phyloP scores from a whole-genome alignment of 2,329 filamentous ascomycete species.

The Fusarium chaquense region DNA sequence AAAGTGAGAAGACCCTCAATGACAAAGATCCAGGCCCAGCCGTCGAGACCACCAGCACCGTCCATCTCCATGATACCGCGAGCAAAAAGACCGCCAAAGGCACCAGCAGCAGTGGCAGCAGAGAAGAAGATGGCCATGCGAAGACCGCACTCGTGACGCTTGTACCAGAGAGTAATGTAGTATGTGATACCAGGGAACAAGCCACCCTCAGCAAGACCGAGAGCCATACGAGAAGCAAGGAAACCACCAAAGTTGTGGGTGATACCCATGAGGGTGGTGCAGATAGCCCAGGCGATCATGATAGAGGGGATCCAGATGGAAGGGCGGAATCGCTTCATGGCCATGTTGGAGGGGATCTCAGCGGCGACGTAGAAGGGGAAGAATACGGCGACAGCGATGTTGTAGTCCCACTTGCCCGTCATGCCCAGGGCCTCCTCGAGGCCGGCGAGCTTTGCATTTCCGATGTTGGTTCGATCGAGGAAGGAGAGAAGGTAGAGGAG shows the following conservation, averaged over 20 bases:
- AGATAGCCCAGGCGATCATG: slow-evolving; percentile 61
- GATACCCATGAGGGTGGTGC: slow-evolving; percentile 60
- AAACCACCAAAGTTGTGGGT: slow-evolving; percentile 61
- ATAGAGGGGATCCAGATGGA: slow-evolving; percentile 61
- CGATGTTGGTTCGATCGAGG: slow-evolving; percentile 57
- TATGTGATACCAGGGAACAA: slow-evolving; percentile 73
- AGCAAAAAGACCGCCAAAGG: slow-evolving; percentile 72
- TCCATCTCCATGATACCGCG: slow-evolving; percentile 70
- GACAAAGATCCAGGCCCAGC: slow-evolving; percentile 87
- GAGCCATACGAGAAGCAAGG: slow-evolving; percentile 60
- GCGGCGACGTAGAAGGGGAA: slow-evolving; percentile 63
- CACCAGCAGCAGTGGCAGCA: slow-evolving; percentile 69
- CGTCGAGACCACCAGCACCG: slow-evolving; percentile 62
- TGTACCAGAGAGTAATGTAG: slow-evolving; percentile 71
- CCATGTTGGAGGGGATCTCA: slow-evolving; percentile 65
- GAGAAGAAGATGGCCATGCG: slow-evolving; percentile 72
- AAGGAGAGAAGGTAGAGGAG: slow-evolving; percentile 70
- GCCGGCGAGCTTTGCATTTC: slow-evolving; percentile 71
- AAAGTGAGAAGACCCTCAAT: slow-evolving; percentile 69
- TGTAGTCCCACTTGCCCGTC: slow-evolving; percentile 52
- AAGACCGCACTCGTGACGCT: slow-evolving; percentile 69
- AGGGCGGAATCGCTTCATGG: slow-evolving; percentile 62
- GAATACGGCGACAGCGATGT: slow-evolving; percentile 62
- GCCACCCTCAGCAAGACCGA: slow-evolving; percentile 66
- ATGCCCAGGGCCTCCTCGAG: slow-evolving; percentile 54